A percentile compares a stretch with the other conserved stretches of the same genome.
phyloP scores from a whole-genome alignment of 345 rosid genomes.

The Brassica cretica region DNA sequence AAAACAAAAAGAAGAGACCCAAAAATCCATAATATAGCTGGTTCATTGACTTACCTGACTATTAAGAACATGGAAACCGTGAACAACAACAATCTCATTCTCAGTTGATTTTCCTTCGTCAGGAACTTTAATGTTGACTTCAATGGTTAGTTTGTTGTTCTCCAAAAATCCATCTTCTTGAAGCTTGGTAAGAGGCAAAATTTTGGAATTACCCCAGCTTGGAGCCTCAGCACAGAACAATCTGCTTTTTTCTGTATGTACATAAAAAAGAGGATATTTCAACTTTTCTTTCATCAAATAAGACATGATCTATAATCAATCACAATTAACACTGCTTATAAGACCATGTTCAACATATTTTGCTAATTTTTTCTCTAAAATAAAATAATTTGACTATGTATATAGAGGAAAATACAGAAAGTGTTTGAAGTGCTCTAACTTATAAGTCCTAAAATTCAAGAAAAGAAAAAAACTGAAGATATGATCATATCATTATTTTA shows the following conservation, averaged over 20 bases:
- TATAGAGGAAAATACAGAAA: no score
- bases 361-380: neutral
- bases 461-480: neutral
- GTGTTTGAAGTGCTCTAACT: neutral
- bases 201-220: conserved; percentile 7
- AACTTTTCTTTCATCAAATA: neutral
- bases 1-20: neutral
- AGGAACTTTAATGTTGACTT: neutral
- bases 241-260: neutral
- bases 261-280: neutral
- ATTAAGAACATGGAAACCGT: conserved; percentile 24
- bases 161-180: conserved; percentile 3
- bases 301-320: neutral
- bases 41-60: conserved; percentile 18
- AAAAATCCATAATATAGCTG: neutral
- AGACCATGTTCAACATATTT: neutral
- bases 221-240: conserved; percentile 13
- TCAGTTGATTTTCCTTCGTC: conserved; percentile 10
- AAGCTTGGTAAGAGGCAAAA: conserved; percentile 14
- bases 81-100: neutral
- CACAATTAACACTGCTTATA: neutral
- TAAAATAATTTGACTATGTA: neutral
- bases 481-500: conserved; percentile 6
- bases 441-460: neutral
- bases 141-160: conserved; percentile 14